Evolutionary conservation across 2,329 filamentous ascomycete species (phyloP).

Genomic region (Alternaria sp.): DNA sequence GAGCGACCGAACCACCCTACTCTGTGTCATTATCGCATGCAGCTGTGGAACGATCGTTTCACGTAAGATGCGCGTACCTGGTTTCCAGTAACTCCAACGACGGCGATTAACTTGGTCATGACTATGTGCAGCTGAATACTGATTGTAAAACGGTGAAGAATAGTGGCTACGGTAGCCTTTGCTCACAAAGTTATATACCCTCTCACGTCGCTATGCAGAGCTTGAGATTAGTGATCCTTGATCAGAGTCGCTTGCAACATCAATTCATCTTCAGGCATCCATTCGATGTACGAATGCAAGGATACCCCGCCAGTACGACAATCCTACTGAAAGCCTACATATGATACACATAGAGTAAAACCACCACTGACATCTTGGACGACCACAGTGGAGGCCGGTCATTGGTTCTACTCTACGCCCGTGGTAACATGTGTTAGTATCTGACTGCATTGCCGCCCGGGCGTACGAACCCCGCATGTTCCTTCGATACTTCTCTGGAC

Average conservation of each 20-base stretch:
- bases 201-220: background rate
- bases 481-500: background rate
- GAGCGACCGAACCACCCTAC: conserved; percentile 27
- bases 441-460: background rate
- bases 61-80: conserved; percentile 15
- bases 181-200: background rate
- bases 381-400: background rate
- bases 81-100: conserved; percentile 30
- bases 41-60: background rate
- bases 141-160: background rate
- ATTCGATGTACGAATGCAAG: background rate
- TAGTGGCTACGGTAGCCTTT: background rate
- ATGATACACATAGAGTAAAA: background rate
- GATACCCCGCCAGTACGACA: background rate
- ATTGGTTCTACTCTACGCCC: background rate
- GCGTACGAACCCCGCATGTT: background rate
- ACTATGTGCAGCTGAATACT: background rate
- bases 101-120: conserved; percentile 27
- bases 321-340: background rate
- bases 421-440: background rate
- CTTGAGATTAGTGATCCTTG: background rate
- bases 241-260: no score
- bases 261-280: background rate
- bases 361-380: background rate
- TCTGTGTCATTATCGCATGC: background rate